These are phyloP conservation scores for Entonaema liquescens DNA, from an alignment of 495 filamentous ascomycete species.

Conservation along the genomic window DNA sequence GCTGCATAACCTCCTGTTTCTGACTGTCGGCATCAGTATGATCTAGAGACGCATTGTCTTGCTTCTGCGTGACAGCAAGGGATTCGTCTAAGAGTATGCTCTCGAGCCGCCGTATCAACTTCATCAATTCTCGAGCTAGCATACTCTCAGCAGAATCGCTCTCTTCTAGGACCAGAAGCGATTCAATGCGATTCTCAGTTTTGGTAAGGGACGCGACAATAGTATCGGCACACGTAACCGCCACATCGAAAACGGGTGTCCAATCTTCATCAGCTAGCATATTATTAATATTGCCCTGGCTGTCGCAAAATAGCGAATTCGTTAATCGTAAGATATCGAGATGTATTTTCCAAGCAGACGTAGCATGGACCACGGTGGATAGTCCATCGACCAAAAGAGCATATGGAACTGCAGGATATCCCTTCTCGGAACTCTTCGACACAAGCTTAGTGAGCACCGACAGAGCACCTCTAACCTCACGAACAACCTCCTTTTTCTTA, in stretches of 20 bases:
- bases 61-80: conserved; percentile 56
- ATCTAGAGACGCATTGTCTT: conserved; percentile 43
- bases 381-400: conserved; percentile 67
- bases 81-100: conserved; percentile 45
- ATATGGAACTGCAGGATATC: conserved; percentile 68
- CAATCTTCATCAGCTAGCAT: conserved; percentile 63
- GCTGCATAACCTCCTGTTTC: conserved; percentile 19
- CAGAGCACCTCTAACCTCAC: conserved; percentile 71
- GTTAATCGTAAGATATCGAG: conserved; percentile 65
- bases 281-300: conserved; percentile 51
- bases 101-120: conserved; percentile 55
- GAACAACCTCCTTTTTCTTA: conserved; percentile 65
- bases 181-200: conserved; percentile 46
- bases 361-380: conserved; percentile 63
- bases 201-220: conserved; percentile 44
- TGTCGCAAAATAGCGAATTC: conserved; percentile 58
- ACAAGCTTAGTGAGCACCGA: conserved; percentile 73
- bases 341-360: conserved; percentile 57
- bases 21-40: conserved; percentile 8
- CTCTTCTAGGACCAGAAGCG: conserved; percentile 29
- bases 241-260: conserved; percentile 59
- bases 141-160: conserved; percentile 46
- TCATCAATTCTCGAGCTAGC: conserved; percentile 49
- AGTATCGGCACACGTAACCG: conserved; percentile 52
- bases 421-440: conserved; percentile 65